Conservation (phyloP, 495 filamentous ascomycete genomes). For the Trypethelium eluteriae region DNA sequence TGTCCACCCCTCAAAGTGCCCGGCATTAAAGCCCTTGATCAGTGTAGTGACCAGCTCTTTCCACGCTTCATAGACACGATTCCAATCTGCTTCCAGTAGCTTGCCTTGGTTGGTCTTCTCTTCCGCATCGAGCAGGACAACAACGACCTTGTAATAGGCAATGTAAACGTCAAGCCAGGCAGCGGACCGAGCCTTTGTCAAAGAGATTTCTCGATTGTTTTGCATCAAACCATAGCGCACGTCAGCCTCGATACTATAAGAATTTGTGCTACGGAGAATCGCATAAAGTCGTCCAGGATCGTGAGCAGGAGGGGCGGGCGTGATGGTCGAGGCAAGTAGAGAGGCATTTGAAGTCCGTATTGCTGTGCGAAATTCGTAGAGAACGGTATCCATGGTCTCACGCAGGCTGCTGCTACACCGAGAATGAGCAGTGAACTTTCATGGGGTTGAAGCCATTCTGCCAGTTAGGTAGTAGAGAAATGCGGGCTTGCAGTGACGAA, state of each 20-base stretch:
- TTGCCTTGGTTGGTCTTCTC: slow-evolving; percentile 31
- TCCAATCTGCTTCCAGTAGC: slow-evolving; percentile 50
- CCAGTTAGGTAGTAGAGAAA: background rate
- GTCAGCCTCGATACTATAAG: slow-evolving; percentile 46
- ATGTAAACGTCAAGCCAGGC: slow-evolving; percentile 79
- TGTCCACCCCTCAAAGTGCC: slow-evolving; percentile 73
- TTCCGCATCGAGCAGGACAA: slow-evolving; percentile 42
- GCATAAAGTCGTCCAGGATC: slow-evolving; percentile 54
- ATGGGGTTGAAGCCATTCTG: background rate
- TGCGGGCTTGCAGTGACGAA: background rate
- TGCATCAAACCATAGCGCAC: slow-evolving; percentile 57
- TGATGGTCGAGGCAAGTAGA: slow-evolving; percentile 59
- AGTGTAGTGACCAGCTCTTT: slow-evolving; percentile 64
- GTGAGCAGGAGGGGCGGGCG: slow-evolving; percentile 51
- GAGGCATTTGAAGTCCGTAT: slow-evolving; percentile 51
- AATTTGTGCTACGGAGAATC: slow-evolving; percentile 51
- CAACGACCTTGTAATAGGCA: slow-evolving; percentile 73
- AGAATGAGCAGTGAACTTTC: background rate
- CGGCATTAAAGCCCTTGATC: slow-evolving; percentile 64
- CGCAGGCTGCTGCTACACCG: background rate
- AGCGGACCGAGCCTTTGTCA: background rate
- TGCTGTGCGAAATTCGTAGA: slow-evolving; percentile 55
- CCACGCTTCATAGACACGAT: slow-evolving; percentile 74
- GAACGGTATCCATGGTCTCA: slow-evolving; percentile 54
- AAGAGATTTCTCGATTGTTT: slow-evolving; percentile 52